phyloP scores from a whole-genome alignment of 495 filamentous ascomycete genomes.

The Poronia punctata region DNA sequence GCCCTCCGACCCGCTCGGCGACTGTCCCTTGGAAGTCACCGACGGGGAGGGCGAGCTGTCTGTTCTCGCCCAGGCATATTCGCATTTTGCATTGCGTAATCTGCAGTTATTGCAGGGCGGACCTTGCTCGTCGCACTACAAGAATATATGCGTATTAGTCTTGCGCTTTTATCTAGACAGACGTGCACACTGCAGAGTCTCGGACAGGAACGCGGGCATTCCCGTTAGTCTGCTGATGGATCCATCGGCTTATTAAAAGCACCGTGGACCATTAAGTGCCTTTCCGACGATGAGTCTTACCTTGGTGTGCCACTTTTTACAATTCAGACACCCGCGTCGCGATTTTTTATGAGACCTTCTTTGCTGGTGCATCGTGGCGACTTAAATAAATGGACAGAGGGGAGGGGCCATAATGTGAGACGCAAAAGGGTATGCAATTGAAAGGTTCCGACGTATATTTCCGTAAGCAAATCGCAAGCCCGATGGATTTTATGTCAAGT shows the following conservation, averaged over 20 bases:
- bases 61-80: conserved; percentile 17
- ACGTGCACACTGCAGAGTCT: too few relatives aligned
- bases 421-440: neutral
- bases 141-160: too few relatives aligned
- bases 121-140: conserved; percentile 27
- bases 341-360: conserved; percentile 33
- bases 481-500: too few relatives aligned
- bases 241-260: too few relatives aligned
- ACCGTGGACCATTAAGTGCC: neutral
- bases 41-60: neutral
- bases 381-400: too few relatives aligned
- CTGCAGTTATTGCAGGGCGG: conserved; percentile 31
- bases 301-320: conserved; percentile 34
- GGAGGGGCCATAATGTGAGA: neutral
- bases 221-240: too few relatives aligned
- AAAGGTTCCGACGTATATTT: too few relatives aligned
- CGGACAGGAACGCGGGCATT: neutral
- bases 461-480: too few relatives aligned
- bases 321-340: conserved; percentile 30
- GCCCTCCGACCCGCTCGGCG: conserved; percentile 2
- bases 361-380: conserved; percentile 23
- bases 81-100: conserved; percentile 23
- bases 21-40: conserved; percentile 1
- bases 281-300: conserved; percentile 9
- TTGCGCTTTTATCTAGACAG: too few relatives aligned